A percentile compares a stretch with the other conserved stretches of the same genome.
These are phyloP conservation scores for Aspergillus sparsus DNA, from an alignment of 495 filamentous ascomycete species.

Conservation along the genomic window DNA sequence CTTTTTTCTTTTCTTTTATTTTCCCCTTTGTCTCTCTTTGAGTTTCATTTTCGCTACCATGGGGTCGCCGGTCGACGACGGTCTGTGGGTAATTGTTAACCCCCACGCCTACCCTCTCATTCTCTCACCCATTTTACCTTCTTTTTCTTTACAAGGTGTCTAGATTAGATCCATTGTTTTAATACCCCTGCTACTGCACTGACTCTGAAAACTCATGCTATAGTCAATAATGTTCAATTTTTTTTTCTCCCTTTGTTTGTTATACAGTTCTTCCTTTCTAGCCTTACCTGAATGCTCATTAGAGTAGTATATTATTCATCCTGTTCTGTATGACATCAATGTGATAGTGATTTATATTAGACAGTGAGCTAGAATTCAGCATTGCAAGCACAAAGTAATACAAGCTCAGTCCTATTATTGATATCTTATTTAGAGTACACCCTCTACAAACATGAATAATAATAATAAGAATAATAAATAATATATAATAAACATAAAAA, in stretches of 20 bases:
- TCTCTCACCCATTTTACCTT: slow-evolving; percentile 12
- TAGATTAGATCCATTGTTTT: slow-evolving; percentile 6
- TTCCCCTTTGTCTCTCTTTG: slow-evolving; percentile 1
- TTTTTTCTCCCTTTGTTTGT: slow-evolving; percentile 4
- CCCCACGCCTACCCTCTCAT: not conserved
- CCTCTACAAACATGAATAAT: too few species aligned
- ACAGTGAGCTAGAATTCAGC: too few species aligned
- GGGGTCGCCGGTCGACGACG: slow-evolving; percentile 23
- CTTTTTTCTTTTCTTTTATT: slow-evolving; percentile 2
- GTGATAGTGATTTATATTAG: too few species aligned
- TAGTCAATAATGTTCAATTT: not conserved
- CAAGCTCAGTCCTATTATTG: too few species aligned
- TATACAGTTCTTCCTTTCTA: not conserved
- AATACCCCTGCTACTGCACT: slow-evolving; percentile 6
- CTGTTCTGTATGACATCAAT: too few species aligned
- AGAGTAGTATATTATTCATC: too few species aligned
- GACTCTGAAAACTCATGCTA: not conserved
- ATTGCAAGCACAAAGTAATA: too few species aligned
- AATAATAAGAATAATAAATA: not conserved
- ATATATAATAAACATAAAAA: not conserved
- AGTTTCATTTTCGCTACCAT: too few species aligned
- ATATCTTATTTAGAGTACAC: too few species aligned
- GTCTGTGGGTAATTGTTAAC: not conserved
- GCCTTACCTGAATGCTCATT: not conserved
- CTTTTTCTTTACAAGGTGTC: not conserved